Conservation (phyloP, 495 filamentous ascomycete species). For the Neurospora cerealis region DNA sequence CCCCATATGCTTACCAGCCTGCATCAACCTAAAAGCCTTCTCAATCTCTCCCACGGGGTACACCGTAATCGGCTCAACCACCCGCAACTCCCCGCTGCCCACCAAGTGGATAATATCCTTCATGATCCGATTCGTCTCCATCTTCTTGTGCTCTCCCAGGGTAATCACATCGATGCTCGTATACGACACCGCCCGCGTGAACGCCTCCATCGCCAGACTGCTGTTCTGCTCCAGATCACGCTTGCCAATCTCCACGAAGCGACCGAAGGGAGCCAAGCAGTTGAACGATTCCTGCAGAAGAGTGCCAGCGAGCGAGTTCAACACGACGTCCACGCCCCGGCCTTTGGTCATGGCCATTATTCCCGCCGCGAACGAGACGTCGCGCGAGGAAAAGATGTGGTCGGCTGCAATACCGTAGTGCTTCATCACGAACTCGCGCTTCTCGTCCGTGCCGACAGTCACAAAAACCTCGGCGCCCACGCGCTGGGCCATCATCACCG, state of each 20-base stretch:
- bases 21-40: constrained; percentile 37
- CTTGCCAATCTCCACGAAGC: constrained; percentile 49
- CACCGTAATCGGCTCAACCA: constrained; percentile 23
- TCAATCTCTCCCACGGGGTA: constrained; percentile 30
- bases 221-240: constrained; percentile 27
- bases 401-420: constrained; percentile 38
- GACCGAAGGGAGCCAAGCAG: constrained; percentile 45
- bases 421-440: constrained; percentile 35
- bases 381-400: constrained; percentile 42
- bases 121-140: constrained; percentile 28
- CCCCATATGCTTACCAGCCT: constrained; percentile 41
- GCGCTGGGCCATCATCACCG: constrained; percentile 42
- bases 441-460: constrained; percentile 40
- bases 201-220: constrained; percentile 32
- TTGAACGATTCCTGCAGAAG: constrained; percentile 42
- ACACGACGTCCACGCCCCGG: constrained; percentile 47
- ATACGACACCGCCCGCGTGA: constrained; percentile 24
- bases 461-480: constrained; percentile 45
- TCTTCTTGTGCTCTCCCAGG: constrained; percentile 13
- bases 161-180: constrained; percentile 22
- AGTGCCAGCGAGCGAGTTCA: constrained; percentile 50
- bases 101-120: constrained; percentile 33
- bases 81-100: constrained; percentile 20
- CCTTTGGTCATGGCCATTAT: constrained; percentile 37
- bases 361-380: constrained; percentile 29